Evolutionary conservation across 2,329 filamentous ascomycete genomes (phyloP).

Genomic region (Fusarium sp.): DNA sequence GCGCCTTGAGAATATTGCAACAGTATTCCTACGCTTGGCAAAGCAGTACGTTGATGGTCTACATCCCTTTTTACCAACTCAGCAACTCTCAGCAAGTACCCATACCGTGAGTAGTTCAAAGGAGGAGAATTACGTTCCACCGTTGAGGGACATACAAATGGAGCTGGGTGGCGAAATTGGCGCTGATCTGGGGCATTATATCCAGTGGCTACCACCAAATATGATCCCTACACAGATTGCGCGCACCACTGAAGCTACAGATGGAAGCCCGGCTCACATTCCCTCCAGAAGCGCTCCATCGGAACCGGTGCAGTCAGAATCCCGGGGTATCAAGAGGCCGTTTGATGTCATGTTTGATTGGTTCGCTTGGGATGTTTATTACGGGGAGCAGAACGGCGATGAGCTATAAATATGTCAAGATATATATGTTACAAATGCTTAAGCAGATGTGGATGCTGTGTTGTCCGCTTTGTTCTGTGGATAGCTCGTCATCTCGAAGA

Average conservation of each 20-base stretch:
- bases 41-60: background rate
- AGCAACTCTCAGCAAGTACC: background rate
- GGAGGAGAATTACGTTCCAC: too few relatives aligned
- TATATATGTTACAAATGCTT: fast-evolving
- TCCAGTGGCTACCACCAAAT: background rate
- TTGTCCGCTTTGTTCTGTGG: background rate
- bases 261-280: fast-evolving
- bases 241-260: fast-evolving
- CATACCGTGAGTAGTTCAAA: too few relatives aligned
- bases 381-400: background rate
- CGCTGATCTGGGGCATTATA: background rate
- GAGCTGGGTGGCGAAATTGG: background rate
- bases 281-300: fast-evolving
- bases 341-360: slow-evolving; percentile 13
- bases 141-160: background rate
- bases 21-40: background rate
- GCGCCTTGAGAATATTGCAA: background rate
- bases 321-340: background rate
- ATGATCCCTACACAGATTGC: background rate
- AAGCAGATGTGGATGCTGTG: too few relatives aligned
- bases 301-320: background rate
- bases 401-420: fast-evolving
- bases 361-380: slow-evolving; percentile 9
- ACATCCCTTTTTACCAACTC: fast-evolving
- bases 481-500: background rate